These are phyloP conservation scores for Quercus lobata DNA, from an alignment of 331 rosid genomes.

Conservation along the genomic window DNA sequence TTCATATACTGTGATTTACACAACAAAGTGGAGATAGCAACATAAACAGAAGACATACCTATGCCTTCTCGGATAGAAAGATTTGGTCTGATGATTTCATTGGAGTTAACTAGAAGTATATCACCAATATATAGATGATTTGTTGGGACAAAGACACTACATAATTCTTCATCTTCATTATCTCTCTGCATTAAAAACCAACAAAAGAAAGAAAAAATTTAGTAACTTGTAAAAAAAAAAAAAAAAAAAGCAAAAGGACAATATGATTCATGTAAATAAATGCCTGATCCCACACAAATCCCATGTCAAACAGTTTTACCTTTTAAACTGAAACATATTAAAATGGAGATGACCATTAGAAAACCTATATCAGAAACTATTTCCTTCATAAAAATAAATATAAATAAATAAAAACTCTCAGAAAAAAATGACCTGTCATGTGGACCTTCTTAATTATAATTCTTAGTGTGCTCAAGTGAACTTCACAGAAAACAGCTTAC, in stretches of 20 bases:
- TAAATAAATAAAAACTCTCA: not conserved
- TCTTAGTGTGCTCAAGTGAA: not conserved
- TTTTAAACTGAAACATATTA: not conserved
- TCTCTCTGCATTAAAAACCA: slow-evolving; percentile 48
- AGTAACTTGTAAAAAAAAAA: not conserved
- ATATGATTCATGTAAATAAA: not conserved
- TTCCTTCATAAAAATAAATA: not conserved
- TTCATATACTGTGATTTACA: not conserved
- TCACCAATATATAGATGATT: slow-evolving; percentile 93
- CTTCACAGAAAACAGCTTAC: not conserved
- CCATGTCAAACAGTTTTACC: not conserved
- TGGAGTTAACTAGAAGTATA: slow-evolving; percentile 65
- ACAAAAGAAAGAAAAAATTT: slow-evolving; percentile 6
- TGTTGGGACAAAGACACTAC: slow-evolving; percentile 91
- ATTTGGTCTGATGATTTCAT: slow-evolving; percentile 83
- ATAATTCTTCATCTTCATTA: slow-evolving; percentile 82
- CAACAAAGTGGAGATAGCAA: not conserved
- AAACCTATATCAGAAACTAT: not conserved
- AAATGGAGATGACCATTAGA: slow-evolving; percentile 5
- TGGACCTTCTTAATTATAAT: not conserved
- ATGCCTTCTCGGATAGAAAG: slow-evolving; percentile 93
- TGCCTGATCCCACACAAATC: not conserved
- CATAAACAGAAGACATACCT: slow-evolving; percentile 37
- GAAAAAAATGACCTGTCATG: slow-evolving; percentile 4
- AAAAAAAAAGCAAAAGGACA: not conserved